phyloP scores from a whole-genome alignment of 306 rosid genomes.

The Rosa persica region DNA sequence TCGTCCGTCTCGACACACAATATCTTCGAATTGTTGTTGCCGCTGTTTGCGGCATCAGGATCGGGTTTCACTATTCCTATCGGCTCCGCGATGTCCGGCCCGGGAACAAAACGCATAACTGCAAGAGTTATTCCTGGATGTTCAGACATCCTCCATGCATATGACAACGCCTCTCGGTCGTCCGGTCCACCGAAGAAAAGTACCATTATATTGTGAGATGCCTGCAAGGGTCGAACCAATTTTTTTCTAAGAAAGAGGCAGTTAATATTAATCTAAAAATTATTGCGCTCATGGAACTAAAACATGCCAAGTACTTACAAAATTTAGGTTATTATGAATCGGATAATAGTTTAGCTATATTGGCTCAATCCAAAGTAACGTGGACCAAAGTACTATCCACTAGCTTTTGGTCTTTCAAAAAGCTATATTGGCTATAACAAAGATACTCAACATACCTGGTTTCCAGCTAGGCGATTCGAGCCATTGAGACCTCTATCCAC shows the following conservation, averaged over 20 bases:
- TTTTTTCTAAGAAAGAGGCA: neutral
- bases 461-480: slow-evolving; percentile 44
- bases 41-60: neutral
- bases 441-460: slow-evolving; percentile 26
- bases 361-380: neutral
- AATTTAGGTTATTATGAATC: too few species aligned
- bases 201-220: slow-evolving; percentile 50
- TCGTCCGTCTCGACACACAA: slow-evolving; percentile 44
- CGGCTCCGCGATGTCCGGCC: slow-evolving; percentile 32
- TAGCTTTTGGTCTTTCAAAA: too few species aligned
- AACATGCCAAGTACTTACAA: too few species aligned
- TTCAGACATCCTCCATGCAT: slow-evolving; percentile 80
- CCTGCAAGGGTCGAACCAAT: neutral
- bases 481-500: slow-evolving; percentile 81
- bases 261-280: too few species aligned
- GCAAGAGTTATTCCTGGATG: slow-evolving; percentile 59
- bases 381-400: too few species aligned
- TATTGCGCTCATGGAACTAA: too few species aligned
- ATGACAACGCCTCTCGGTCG: slow-evolving; percentile 82
- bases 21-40: slow-evolving; percentile 7
- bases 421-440: neutral
- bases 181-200: slow-evolving; percentile 91
- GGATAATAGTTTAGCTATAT: too few species aligned
- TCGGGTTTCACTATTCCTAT: neutral
- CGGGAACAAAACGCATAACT: slow-evolving; percentile 50